A percentile compares a stretch with the other conserved stretches of the same genome.
These are phyloP conservation scores for Vitis hybrid DNA, from an alignment of 177 flowering plant genomes.

Conservation along the genomic window DNA sequence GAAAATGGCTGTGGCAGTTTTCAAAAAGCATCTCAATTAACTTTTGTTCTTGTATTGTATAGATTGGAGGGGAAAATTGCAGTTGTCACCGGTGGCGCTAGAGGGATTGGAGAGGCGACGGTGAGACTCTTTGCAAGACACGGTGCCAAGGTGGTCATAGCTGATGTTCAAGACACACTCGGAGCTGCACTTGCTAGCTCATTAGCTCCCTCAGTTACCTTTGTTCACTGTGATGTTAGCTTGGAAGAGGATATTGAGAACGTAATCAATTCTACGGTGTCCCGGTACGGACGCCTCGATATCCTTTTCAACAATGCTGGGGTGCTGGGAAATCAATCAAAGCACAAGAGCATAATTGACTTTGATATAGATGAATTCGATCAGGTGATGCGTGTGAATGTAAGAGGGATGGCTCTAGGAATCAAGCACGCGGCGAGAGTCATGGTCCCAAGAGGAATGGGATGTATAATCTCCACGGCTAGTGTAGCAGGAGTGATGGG, in stretches of 20 bases:
- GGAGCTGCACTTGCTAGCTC: constrained; percentile 43
- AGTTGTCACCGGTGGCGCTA: constrained; percentile 65
- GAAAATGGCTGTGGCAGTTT: no score
- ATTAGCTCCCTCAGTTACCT: constrained; percentile 38
- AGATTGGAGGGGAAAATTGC: constrained; percentile 72
- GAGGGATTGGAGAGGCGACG: constrained; percentile 69
- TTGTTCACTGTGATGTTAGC: constrained; percentile 59
- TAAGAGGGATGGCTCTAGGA: constrained; percentile 47
- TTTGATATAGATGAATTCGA: constrained; percentile 56
- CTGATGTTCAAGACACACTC: constrained; percentile 42
- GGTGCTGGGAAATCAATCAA: constrained; percentile 47
- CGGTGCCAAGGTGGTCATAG: constrained; percentile 63
- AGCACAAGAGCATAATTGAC: constrained; percentile 50
- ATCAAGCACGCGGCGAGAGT: constrained; percentile 62
- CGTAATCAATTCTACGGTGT: constrained; percentile 32
- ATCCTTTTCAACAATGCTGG: constrained; percentile 71
- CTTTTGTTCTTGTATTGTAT: not conserved
- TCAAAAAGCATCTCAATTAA: no score
- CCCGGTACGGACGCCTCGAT: constrained; percentile 48
- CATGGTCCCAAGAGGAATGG: constrained; percentile 43
- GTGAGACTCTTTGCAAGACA: constrained; percentile 47
- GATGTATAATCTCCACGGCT: constrained; percentile 55
- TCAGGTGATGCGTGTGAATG: constrained; percentile 49
- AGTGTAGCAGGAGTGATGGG: constrained; percentile 74
- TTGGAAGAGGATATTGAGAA: constrained; percentile 45